Conservation (phyloP, 2,329 filamentous ascomycete genomes). For the Beauveria asiatica region DNA sequence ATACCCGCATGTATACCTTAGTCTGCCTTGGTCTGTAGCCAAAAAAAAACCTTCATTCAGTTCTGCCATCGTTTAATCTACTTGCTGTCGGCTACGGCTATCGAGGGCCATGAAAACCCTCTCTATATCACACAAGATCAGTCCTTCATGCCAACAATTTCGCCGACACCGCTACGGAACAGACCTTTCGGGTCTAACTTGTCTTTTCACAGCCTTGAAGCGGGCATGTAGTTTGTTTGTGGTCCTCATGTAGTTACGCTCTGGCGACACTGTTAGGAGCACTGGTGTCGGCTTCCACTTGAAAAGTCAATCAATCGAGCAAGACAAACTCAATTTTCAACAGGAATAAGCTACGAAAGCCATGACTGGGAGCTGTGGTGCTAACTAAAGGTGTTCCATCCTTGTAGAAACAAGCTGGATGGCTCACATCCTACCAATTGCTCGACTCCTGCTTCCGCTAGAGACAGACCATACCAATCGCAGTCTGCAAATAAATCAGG, state of each 20-base stretch:
- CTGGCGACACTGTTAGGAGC: too few relatives aligned
- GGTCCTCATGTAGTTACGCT: too few relatives aligned
- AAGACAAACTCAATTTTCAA: too few relatives aligned
- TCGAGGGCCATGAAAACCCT: neutral
- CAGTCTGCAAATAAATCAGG: neutral
- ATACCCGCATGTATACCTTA: slow-evolving; percentile 1
- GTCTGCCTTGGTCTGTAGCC: neutral
- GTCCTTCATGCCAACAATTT: slow-evolving; percentile 38
- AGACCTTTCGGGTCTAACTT: slow-evolving; percentile 39
- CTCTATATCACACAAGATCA: neutral
- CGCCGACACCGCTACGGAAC: slow-evolving; percentile 38
- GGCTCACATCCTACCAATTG: slow-evolving; percentile 3
- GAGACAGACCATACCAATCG: neutral
- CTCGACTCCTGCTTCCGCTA: slow-evolving; percentile 1
- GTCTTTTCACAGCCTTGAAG: slow-evolving; percentile 38
- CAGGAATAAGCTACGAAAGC: too few relatives aligned
- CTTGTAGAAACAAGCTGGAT: neutral
- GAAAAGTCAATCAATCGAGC: too few relatives aligned
- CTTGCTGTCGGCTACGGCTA: too few relatives aligned
- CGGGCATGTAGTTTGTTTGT: slow-evolving; percentile 17
- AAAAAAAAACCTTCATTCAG: neutral
- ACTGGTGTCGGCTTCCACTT: too few relatives aligned
- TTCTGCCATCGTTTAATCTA: too few relatives aligned
- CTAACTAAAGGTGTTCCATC: slow-evolving; percentile 2
- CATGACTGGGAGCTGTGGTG: too few relatives aligned